phyloP scores from a whole-genome alignment of 176 grass and related monocot species.

The Rhynchospora breviuscula region DNA sequence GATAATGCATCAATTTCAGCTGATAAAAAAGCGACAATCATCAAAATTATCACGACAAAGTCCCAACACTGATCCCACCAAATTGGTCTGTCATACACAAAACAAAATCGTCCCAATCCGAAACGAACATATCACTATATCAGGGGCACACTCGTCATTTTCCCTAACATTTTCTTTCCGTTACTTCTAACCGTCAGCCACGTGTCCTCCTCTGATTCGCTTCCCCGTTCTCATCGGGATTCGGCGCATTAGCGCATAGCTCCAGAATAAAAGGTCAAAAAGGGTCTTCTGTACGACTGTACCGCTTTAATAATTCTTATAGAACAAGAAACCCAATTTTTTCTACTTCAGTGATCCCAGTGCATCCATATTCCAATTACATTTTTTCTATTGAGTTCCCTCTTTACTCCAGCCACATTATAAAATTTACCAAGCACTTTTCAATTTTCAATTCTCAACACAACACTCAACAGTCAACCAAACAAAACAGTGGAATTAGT shows the following conservation, averaged over 20 bases:
- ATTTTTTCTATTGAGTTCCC: neutral
- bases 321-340: neutral
- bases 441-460: neutral
- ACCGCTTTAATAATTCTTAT: neutral
- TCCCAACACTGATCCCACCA: neutral
- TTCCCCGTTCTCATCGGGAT: conserved; percentile 23
- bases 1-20: too few relatives aligned
- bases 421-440: neutral
- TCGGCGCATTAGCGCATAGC: conserved; percentile 22
- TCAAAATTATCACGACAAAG: neutral
- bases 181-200: conserved; percentile 4
- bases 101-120: neutral
- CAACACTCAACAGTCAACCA: neutral
- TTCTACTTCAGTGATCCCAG: neutral
- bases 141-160: conserved; percentile 36
- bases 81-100: neutral
- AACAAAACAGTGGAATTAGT: neutral
- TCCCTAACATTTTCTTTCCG: neutral
- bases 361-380: neutral
- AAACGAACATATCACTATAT: neutral
- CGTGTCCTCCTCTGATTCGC: conserved; percentile 20
- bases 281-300: conserved; percentile 22
- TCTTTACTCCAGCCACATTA: neutral
- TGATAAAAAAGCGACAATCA: neutral
- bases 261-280: conserved; percentile 33